Base-by-base conservation (phyloP, 2,329 filamentous ascomycete species). In the Cladosporium velox region DNA sequence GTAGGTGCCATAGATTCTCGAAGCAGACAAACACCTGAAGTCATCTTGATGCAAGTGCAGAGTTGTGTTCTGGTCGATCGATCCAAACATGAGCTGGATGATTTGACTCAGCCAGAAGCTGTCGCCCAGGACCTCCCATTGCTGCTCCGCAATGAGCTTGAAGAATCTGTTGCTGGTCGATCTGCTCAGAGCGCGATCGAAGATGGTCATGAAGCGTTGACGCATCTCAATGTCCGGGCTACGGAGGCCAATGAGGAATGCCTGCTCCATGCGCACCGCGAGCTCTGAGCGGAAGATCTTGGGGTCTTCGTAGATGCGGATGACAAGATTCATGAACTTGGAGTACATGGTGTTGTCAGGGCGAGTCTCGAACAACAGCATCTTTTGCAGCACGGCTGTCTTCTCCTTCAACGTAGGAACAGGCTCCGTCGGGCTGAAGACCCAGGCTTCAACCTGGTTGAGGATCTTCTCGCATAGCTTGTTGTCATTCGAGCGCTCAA, bases 401-500 rank as follows among this genome's bases (percentile, higher is more conserved):
- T 99, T 99, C 79, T 99, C 96, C 78, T 99, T 99, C 1, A 99
- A 85, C 0, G 95, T 99, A 0, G 95, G 95, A 85, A 95, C 97
- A 1, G 93, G 95, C 69, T 97, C 95, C 66, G 92, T 93, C 0
- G 92, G 95, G 70, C 92, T 88, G 82, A 99, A 99, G 6, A 99
- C 91, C 96, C 96, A 99, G 35, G 85, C 87, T 76, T 98, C 94
- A 4, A 97, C 94, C 87, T 99, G 94, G 60, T 90, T 88, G 32
- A 99, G 82, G 64, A 99, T 93, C 80, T 97, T 97, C 74, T 92
- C 90, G 78, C 95, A 98, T 8, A 99, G 85, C 24, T 88, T 86
- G 66, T 90, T 90, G 74, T 94, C 95, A 78, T 91, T 87, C 0
- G 95, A 98, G 75, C 97, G 95, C 78, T 99, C 95, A 3, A 99